Base-by-base conservation (phyloP, 371 early-diverging fungal species). In the Antonospora locustae region DNA sequence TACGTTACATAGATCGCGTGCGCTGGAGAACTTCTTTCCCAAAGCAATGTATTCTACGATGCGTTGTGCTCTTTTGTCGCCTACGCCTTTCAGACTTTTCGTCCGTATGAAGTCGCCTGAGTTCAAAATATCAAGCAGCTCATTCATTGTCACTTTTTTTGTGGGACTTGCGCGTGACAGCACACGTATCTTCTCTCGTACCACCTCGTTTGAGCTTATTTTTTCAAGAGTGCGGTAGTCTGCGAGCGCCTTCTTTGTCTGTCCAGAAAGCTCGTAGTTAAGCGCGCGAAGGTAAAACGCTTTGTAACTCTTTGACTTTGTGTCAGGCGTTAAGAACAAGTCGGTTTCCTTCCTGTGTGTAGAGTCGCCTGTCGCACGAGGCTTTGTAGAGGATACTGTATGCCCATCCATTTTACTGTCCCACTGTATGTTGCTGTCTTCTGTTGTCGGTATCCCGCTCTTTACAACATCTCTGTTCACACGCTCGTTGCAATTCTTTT, bases 31-130 rank as follows among this genome's bases (percentile, higher is more conserved):
- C 29, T 49, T 47, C 6, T 56, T 61, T n/a, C 55, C 57, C 16
- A 49, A 52, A n/a, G 50, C 48, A 7, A 64, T 39, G 50, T 63
- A 78, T 9, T 76, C 77, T 28, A 78, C 65, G 25, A 81, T 81
- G 50, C 69, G 70, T 57, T 75, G 69, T 0, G 81, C 81, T 27
- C 81, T 69, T 30, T 77, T 78, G 56, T 77, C 78, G 30, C 81
- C 81, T 30, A 81, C 76, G n/a, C 77, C 77, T 28, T 74, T 77
- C 3, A 81, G 54, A 40, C 72, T 73, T 60, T 76, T 81, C 44
- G 82, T 77, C 47, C 67, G 50, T 32, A 77, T 71, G 39, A 78
- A 72, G 23, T 78, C 74, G 12, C 68, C 73, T 39, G 67, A 72
- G 50, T 81, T 81, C 48, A 81, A 63, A 57, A 81, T 73, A 43